A percentile compares a stretch with the other conserved stretches of the same genome.
phyloP scores from a whole-genome alignment of 495 filamentous ascomycete genomes.

The Lentithecium fluviatile region DNA sequence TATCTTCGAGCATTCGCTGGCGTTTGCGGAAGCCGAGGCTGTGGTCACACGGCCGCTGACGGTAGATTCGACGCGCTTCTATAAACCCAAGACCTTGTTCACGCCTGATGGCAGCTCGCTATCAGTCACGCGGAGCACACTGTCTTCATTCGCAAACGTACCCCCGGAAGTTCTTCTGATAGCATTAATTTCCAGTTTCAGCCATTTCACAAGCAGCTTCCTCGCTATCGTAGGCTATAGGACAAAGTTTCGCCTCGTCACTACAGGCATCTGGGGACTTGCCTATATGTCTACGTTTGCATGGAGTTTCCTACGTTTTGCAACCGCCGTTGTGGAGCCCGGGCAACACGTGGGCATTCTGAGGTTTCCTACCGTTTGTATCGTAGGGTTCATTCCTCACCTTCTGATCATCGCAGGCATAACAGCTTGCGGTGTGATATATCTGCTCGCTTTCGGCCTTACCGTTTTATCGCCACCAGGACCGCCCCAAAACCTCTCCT shows the following conservation, averaged over 20 bases:
- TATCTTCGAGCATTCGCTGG: constrained; percentile 91
- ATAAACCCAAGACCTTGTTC: constrained; percentile 20
- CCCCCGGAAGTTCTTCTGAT: constrained; percentile 87
- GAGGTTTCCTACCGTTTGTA: constrained; percentile 87
- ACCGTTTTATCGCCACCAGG: constrained; percentile 67
- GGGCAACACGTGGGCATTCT: constrained; percentile 51
- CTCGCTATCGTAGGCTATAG: constrained; percentile 79
- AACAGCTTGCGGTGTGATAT: constrained; percentile 68
- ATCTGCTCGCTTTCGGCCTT: constrained; percentile 69
- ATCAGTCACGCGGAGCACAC: constrained; percentile 39
- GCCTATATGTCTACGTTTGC: constrained; percentile 81
- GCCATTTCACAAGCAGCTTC: constrained; percentile 79
- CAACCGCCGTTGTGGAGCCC: constrained; percentile 26
- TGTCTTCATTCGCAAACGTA: constrained; percentile 67
- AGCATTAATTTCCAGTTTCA: constrained; percentile 80
- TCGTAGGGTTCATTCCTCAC: constrained; percentile 93
- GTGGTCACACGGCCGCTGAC: constrained; percentile 71
- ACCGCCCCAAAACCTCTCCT: constrained; percentile 40
- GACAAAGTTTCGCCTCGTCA: constrained; percentile 71
- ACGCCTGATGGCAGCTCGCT: constrained; percentile 24
- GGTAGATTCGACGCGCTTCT: constrained; percentile 55
- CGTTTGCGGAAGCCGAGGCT: constrained; percentile 93
- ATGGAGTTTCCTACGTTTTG: constrained; percentile 56
- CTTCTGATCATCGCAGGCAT: constrained; percentile 80
- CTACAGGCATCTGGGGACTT: constrained; percentile 83